Evolutionary conservation across 345 rosid species (phyloP).

Genomic region (Pistacia integerrima): DNA sequence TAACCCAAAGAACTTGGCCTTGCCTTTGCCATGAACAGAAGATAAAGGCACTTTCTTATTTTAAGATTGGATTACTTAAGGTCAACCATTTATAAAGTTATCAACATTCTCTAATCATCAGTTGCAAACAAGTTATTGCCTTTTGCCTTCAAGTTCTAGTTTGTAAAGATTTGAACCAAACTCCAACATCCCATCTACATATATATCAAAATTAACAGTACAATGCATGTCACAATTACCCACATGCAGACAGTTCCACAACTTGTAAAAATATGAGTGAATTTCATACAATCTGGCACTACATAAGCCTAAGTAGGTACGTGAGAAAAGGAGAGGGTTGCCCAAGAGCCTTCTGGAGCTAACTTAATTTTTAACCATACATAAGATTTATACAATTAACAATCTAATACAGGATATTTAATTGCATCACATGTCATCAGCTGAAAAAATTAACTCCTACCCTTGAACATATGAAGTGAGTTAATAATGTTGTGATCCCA

Average conservation of each 20-base stretch:
- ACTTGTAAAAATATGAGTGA: background rate
- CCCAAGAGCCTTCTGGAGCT: background rate
- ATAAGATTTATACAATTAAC: background rate
- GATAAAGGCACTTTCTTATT: background rate
- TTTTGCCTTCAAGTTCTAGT: background rate
- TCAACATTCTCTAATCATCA: background rate
- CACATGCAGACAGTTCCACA: background rate
- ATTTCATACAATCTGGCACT: background rate
- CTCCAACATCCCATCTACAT: background rate
- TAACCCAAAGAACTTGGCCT: background rate
- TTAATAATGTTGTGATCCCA: background rate
- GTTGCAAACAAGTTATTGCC: background rate
- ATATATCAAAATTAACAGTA: background rate
- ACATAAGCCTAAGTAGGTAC: background rate
- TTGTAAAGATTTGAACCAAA: background rate
- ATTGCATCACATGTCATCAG: conserved; percentile 11
- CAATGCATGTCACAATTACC: background rate
- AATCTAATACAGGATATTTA: background rate
- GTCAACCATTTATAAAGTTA: background rate
- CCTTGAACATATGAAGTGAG: background rate
- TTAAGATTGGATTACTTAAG: background rate
- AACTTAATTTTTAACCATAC: background rate
- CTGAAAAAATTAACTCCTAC: background rate
- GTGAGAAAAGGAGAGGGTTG: background rate
- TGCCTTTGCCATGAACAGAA: background rate